Evolutionary conservation across 139 green algal species (phyloP), one percentile per base, ranked within the genome.

Genomic region (Monoraphidium neglectum): DNA sequence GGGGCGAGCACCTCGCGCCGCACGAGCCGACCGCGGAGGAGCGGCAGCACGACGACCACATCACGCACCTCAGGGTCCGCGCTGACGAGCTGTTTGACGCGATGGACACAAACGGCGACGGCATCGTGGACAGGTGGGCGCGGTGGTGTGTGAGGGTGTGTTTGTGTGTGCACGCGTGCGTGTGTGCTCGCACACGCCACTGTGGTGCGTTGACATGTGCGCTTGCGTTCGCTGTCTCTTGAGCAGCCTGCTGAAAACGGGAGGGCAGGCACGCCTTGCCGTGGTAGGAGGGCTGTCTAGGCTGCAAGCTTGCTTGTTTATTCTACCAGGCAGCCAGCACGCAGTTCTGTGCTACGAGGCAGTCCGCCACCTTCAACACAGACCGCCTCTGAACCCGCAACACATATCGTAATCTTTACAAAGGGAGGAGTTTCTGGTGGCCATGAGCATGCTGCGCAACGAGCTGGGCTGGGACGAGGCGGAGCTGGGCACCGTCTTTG

Each of bases 381-480:
- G 8, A 8, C 43, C 43, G 8, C 43, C 43, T 12, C 43, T 12
- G 8, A 51, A 51, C 8, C 43, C 43, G n/a, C n/a, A n/a, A n/a
- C n/a, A n/a, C n/a, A n/a, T n/a, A n/a, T n/a, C 21, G 51, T n/a
- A 59, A 21, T n/a, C 51, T 21, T 59, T 59, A 21, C 51, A 64
- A 60, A 77, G 72, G 60, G 72, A 77, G 60, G 72, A 77, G 72
- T 77, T 77, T 49, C 15, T 77, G 28, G 49, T 32, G 26, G 72
- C 53, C 38, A 77, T 77, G 72, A 61, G 15, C 18, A 37, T 70
- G 59, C 72, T 77, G 72, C 72, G 68, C 18, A 43, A 77, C 47
- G 60, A 40, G 38, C 60, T 77, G 59, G n/a, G 30, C 49, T 60
- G 68, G 38, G 30, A 61, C 15, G 72, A 77, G 60, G 59, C 68